Evolutionary conservation across 495 filamentous ascomycete species (phyloP), one percentile per base, ranked within the genome.

Genomic region (Penicillium cosmopolitanum): DNA sequence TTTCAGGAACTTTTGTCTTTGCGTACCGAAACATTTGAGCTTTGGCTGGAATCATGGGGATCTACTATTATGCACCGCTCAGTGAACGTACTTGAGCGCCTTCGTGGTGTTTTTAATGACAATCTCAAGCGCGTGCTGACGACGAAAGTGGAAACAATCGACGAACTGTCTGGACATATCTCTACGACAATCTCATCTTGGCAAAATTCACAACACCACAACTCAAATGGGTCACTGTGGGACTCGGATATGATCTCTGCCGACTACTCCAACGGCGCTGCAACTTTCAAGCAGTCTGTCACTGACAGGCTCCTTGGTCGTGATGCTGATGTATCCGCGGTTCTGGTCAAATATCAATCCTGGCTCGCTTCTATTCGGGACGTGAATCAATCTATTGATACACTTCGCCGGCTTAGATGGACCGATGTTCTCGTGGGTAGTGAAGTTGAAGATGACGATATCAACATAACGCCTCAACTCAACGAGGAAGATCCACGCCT

Each of bases 381-480:
- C 47, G 79, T 88, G 3, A 80, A 79, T 11, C 73, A 76, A 13
- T 79, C 87, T 12, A 84, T 96, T 31, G 83, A 87, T 28, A 82
- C 84, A 19, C 77, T 97, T 44, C 85, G 80, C 56, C 81, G 83
- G 11, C 81, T 84, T 33, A 84, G 83, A 55, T 96, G 92, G 89
- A 86, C 89, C 21, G 89, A 93, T 56, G 84, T 92, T 34, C 73
- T 91, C 13, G 88, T 95, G 33, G 83, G 85, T 25, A 86, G 88
- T 51, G 91, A 93, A 42, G 87, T 93, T 44, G 84, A 88, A 36
- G 84, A 88, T 1, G 81, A 88, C 35, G 86, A 93, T 57, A 63
- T 73, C 13, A 81, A 84, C 21, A 76, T 87, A 36, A 82, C 89
- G 31, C 76, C 77, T 4, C 72, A 86, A 12, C 78, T 96, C 33